A percentile compares a stretch with the other conserved stretches of the same genome.
Conservation (phyloP, 768 basidiomycete genomes). For the Boletus rufocinnamomeus region DNA sequence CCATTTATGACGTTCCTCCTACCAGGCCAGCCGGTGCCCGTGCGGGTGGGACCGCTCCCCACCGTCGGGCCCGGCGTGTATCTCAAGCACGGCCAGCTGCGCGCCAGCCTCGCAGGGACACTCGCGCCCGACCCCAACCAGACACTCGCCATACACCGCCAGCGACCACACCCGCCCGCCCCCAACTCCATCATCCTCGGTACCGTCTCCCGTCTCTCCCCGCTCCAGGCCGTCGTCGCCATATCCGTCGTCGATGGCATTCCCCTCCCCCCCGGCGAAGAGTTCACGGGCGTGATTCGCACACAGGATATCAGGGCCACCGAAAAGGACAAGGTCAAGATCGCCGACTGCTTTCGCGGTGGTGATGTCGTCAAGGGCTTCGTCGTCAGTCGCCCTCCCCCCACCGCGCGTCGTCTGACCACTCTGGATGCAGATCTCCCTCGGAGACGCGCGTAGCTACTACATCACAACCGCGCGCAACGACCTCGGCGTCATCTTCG, state of each 20-base stretch:
- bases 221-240: slow-evolving; percentile 78
- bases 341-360: slow-evolving; percentile 88
- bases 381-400: slow-evolving; percentile 58
- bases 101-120: slow-evolving; percentile 72
- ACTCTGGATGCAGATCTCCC: slow-evolving; percentile 62
- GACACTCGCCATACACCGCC: slow-evolving; percentile 59
- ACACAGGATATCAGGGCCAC: slow-evolving; percentile 87
- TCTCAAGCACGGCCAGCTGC: slow-evolving; percentile 56
- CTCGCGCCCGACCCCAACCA: slow-evolving; percentile 45
- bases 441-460: slow-evolving; percentile 90
- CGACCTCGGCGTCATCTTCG: slow-evolving; percentile 89
- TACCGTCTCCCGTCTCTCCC: slow-evolving; percentile 78
- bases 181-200: slow-evolving; percentile 81
- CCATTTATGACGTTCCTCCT: slow-evolving; percentile 47
- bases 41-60: slow-evolving; percentile 55
- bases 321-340: slow-evolving; percentile 87
- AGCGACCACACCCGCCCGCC: slow-evolving; percentile 72
- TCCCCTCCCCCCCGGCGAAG: slow-evolving; percentile 80
- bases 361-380: slow-evolving; percentile 88
- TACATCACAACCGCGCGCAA: slow-evolving; percentile 90
- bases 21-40: slow-evolving; percentile 76
- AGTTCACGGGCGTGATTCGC: slow-evolving; percentile 87
- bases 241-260: slow-evolving; percentile 87
- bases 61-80: slow-evolving; percentile 70
- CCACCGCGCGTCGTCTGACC: slow-evolving; percentile 8